phyloP scores from a whole-genome alignment of 2,329 filamentous ascomycete genomes.

The Trichothecium sympodiale region DNA sequence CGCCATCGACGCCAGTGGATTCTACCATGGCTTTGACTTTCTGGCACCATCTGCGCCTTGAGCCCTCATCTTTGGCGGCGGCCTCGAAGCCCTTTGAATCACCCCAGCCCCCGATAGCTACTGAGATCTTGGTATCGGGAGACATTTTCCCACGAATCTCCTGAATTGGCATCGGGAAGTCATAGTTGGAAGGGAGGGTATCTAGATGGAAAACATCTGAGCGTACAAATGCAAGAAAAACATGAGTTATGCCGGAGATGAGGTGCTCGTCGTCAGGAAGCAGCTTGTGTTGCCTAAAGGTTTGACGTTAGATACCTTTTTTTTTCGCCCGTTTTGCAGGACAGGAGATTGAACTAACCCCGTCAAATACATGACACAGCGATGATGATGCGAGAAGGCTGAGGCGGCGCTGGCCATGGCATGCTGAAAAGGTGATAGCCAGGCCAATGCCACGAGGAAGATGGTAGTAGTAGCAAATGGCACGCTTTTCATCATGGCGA shows the following conservation, averaged over 20 bases:
- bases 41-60: slow-evolving; percentile 46
- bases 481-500: no score
- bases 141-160: slow-evolving; percentile 36
- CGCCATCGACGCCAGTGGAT: slow-evolving; percentile 52
- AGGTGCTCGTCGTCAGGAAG: slow-evolving; percentile 23
- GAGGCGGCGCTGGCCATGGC: no score
- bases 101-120: slow-evolving; percentile 69
- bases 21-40: slow-evolving; percentile 55
- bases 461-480: no score
- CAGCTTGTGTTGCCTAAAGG: slow-evolving; percentile 33
- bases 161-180: slow-evolving; percentile 41
- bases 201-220: slow-evolving; percentile 39
- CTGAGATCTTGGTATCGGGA: slow-evolving; percentile 47
- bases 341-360: slow-evolving; percentile 22
- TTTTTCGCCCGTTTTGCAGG: background rate
- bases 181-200: slow-evolving; percentile 25
- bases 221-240: slow-evolving; percentile 46
- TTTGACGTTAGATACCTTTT: background rate
- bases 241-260: slow-evolving; percentile 39
- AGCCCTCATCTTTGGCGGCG: slow-evolving; percentile 38
- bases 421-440: no score
- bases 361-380: slow-evolving; percentile 27
- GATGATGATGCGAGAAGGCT: background rate
- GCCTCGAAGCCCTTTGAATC: slow-evolving; percentile 52
- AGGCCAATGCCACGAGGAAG: no score